These are phyloP conservation scores for Mitragyna speciosa DNA, from an alignment of 257 asterid species.

Conservation along the genomic window DNA sequence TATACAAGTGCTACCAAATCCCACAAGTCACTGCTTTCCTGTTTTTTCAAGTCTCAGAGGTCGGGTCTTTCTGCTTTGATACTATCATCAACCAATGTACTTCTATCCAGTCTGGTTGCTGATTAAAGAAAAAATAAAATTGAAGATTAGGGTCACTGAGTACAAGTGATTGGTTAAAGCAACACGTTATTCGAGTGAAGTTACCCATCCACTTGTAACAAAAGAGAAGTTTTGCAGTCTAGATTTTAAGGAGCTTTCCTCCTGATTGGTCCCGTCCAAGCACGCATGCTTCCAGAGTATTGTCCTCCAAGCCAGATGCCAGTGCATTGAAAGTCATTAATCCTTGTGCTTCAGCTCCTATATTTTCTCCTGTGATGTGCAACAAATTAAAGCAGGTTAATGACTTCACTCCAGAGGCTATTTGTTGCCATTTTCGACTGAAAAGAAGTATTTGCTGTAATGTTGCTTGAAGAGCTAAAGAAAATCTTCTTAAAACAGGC, in stretches of 20 bases:
- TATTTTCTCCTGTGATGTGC: background rate
- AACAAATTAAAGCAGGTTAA: background rate
- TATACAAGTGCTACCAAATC: background rate
- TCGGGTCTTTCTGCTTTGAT: conserved; percentile 19
- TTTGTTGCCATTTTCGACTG: background rate
- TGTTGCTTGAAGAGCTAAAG: background rate
- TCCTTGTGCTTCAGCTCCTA: conserved; percentile 31
- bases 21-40: background rate
- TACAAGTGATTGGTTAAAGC: background rate
- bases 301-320: conserved; percentile 29
- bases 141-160: background rate
- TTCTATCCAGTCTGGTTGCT: conserved; percentile 15
- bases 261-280: conserved; percentile 31
- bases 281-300: conserved; percentile 34
- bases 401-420: background rate
- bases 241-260: conserved; percentile 15
- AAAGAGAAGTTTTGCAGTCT: conserved; percentile 27
- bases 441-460: background rate
- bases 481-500: background rate
- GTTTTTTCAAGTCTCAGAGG: conserved; percentile 13
- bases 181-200: background rate
- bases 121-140: conserved; percentile 1
- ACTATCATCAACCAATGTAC: conserved; percentile 17
- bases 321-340: conserved; percentile 21
- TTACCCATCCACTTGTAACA: conserved; percentile 39